Percentiles rank a stretch among this genome's conserved stretches.
These are phyloP conservation scores for Alternaria sp. DNA, from an alignment of 2,329 filamentous ascomycete genomes.

Conservation along the genomic window DNA sequence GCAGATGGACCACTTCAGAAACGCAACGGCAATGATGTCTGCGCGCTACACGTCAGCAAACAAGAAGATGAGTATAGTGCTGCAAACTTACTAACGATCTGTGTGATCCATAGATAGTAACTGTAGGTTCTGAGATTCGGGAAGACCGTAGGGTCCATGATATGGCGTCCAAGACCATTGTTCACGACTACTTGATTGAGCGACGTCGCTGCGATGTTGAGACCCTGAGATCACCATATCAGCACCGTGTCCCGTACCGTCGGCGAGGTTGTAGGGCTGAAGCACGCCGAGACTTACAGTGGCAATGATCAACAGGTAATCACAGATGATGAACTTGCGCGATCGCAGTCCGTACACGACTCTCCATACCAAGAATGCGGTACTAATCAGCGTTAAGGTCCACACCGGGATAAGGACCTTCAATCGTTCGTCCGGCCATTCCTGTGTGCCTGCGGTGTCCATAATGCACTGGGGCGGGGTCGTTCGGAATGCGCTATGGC, in stretches of 20 bases:
- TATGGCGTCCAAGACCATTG: slow-evolving; percentile 33
- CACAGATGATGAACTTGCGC: slow-evolving; percentile 35
- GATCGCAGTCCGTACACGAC: slow-evolving; percentile 30
- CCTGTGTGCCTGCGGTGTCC: slow-evolving; percentile 22
- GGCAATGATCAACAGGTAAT: slow-evolving; percentile 40
- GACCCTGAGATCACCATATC: slow-evolving; percentile 17
- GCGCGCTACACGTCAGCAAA: neutral
- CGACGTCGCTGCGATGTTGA: slow-evolving; percentile 28
- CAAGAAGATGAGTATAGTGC: neutral
- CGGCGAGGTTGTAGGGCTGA: slow-evolving; percentile 2
- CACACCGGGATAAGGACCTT: slow-evolving; percentile 32
- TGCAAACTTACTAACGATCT: slow-evolving; percentile 29
- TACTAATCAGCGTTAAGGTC: slow-evolving; percentile 31
- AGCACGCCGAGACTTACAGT: slow-evolving; percentile 25
- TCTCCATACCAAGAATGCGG: slow-evolving; percentile 37
- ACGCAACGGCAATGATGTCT: slow-evolving; percentile 40
- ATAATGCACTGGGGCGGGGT: slow-evolving; percentile 14
- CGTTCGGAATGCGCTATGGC: neutral
- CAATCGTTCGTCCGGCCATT: slow-evolving; percentile 35
- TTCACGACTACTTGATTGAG: slow-evolving; percentile 27
- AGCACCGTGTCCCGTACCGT: slow-evolving; percentile 3
- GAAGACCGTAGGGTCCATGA: slow-evolving; percentile 32
- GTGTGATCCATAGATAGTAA: slow-evolving; percentile 36
- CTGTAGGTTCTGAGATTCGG: slow-evolving; percentile 28
- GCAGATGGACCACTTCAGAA: slow-evolving; percentile 44